These are phyloP conservation scores for Schizophyllum commune DNA, from an alignment of 1,284 basidiomycete species.

Conservation along the genomic window DNA sequence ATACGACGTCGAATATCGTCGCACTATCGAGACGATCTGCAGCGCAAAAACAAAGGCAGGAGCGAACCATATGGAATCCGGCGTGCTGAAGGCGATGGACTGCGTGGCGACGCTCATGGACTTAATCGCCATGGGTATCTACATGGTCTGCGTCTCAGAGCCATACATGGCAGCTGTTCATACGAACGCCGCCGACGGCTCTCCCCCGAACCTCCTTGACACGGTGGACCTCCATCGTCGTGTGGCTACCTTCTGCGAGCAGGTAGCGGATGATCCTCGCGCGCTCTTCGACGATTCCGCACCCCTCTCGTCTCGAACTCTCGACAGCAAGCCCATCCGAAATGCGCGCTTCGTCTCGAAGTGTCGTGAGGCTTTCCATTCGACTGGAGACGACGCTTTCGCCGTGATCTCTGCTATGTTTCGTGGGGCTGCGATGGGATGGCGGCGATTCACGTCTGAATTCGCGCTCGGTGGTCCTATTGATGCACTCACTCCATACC, in stretches of 20 bases:
- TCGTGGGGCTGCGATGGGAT: constrained; percentile 11
- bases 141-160: too few relatives aligned
- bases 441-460: constrained; percentile 14
- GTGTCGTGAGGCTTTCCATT: constrained; percentile 1
- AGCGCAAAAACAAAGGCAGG: too few relatives aligned
- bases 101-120: too few relatives aligned
- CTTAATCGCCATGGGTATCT: too few relatives aligned
- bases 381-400: constrained; percentile 7
- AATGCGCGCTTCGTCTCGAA: constrained; percentile 8
- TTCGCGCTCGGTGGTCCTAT: constrained; percentile 11
- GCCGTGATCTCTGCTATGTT: constrained; percentile 11
- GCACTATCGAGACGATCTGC: too few relatives aligned
- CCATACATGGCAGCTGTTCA: too few relatives aligned
- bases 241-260: constrained; percentile 6
- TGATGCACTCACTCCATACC: constrained; percentile 3
- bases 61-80: too few relatives aligned
- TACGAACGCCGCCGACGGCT: too few relatives aligned
- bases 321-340: constrained; percentile 10
- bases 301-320: background rate
- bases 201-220: too few relatives aligned
- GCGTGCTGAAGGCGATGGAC: too few relatives aligned
- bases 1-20: too few relatives aligned
- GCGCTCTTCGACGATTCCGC: constrained; percentile 8
- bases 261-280: constrained; percentile 3
- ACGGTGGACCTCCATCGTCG: too few relatives aligned